phyloP scores from a whole-genome alignment of 176 grass and related monocot species.

The Eragrostis curvula region DNA sequence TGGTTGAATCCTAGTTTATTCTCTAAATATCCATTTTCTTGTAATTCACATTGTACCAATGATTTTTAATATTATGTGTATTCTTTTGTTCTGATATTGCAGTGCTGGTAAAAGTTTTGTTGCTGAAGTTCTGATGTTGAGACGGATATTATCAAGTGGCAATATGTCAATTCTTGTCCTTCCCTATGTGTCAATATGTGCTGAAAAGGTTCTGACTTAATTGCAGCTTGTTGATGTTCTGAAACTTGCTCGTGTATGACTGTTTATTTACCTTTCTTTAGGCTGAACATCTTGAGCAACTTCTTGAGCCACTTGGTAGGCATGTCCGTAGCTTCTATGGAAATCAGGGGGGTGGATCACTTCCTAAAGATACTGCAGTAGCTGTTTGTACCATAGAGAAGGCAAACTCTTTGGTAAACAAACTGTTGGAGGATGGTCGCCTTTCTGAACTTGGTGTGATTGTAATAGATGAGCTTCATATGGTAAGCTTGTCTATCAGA shows the following conservation, averaged over 20 bases:
- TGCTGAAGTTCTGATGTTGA: slow-evolving; percentile 97
- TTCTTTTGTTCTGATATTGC: slow-evolving; percentile 33
- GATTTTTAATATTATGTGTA: slow-evolving; percentile 1
- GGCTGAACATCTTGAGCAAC: slow-evolving; percentile 90
- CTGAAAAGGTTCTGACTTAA: slow-evolving; percentile 78
- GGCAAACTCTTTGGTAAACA: slow-evolving; percentile 94
- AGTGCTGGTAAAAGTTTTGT: slow-evolving; percentile 99
- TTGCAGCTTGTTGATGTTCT: slow-evolving; percentile 27
- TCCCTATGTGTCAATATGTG: slow-evolving; percentile 94
- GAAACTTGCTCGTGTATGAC: slow-evolving; percentile 35
- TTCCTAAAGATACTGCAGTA: slow-evolving; percentile 94
- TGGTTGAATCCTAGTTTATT: neutral
- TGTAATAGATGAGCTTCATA: slow-evolving; percentile 99
- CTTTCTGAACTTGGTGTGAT: slow-evolving; percentile 98
- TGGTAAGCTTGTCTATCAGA: slow-evolving; percentile 61
- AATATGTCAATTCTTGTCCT: slow-evolving; percentile 97
- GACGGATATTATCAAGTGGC: slow-evolving; percentile 72
- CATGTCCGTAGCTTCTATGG: slow-evolving; percentile 95
- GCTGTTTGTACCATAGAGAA: slow-evolving; percentile 99
- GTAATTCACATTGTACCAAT: slow-evolving; percentile 7
- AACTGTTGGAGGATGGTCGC: slow-evolving; percentile 86
- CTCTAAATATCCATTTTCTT: slow-evolving; percentile 4
- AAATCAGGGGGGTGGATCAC: slow-evolving; percentile 80
- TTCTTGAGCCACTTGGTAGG: slow-evolving; percentile 93
- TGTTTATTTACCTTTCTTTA: slow-evolving; percentile 46